A percentile compares a stretch with the other conserved stretches of the same genome.
phyloP scores from a whole-genome alignment of 2,329 filamentous ascomycete genomes.

The Colletotrichum horii region DNA sequence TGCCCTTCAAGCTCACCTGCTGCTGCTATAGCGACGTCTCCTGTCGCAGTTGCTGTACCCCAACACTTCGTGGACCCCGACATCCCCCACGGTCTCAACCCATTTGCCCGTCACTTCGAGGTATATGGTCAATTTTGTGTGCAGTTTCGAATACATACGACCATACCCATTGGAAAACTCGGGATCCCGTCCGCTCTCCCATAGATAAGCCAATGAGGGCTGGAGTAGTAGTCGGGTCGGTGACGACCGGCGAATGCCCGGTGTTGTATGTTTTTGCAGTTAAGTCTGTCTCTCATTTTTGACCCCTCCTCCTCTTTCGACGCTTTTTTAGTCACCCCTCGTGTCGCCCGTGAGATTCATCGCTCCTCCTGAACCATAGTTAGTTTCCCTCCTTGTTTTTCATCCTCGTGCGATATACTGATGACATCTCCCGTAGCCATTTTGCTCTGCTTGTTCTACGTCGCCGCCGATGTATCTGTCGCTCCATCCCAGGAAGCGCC shows the following conservation, averaged over 20 bases:
- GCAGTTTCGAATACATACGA: neutral
- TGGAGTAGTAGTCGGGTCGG: neutral
- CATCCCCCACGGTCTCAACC: too few relatives aligned
- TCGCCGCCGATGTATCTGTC: neutral
- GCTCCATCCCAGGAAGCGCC: neutral
- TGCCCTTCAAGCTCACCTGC: too few relatives aligned
- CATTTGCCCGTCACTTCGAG: too few relatives aligned
- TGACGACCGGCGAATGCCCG: neutral
- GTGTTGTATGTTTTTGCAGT: neutral
- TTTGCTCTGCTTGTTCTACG: neutral
- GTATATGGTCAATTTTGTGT: too few relatives aligned
- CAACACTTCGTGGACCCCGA: too few relatives aligned
- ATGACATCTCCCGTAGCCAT: neutral
- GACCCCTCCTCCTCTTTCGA: too few relatives aligned
- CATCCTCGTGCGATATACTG: neutral
- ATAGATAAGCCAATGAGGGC: neutral
- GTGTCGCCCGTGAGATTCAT: too few relatives aligned
- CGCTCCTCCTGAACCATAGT: too few relatives aligned
- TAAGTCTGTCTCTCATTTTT: neutral
- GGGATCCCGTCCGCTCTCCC: neutral
- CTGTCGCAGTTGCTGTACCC: too few relatives aligned
- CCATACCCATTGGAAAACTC: neutral
- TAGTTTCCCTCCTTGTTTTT: neutral
- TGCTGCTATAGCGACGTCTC: too few relatives aligned
- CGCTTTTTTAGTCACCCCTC: too few relatives aligned